Evolutionary conservation across 306 rosid genomes (phyloP), one percentile per base, ranked within the genome.

Genomic region (Rubus parviflorus): DNA sequence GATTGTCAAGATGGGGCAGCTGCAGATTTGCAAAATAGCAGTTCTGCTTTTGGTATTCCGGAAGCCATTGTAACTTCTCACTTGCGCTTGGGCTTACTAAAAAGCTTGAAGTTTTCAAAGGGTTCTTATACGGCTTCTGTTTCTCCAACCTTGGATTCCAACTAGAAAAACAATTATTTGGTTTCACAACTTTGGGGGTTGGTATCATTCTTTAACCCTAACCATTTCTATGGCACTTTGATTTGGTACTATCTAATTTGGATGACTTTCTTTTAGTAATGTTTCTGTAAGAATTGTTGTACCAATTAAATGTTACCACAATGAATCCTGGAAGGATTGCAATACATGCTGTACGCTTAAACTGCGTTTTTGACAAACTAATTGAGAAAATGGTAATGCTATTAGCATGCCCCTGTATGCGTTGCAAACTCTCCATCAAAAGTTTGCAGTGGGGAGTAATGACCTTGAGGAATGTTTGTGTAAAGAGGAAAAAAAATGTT

Each of bases 31-130:
- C 80, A 67, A 71, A 78, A 75, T n/a, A 66, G 64, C 58, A 35
- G 58, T 56, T 42, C 37, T 77, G 56, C 88, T 37, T 91, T 89
- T 77, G 97, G 99, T 79, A 88, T 93, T 72, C 77, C 86, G 17
- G 90, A 83, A 47, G 89, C 90, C 42, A 54, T 58, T 1, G 85
- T 88, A 71, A 60, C 70, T 19, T 65, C 91, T 48, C 83, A 66
- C 41, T 77, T 86, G 77, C 72, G 52, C 56, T 64, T 66, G 23
- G 81, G 88, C 15, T 82, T 49, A 14, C 76, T 88, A 30, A 82
- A 86, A 76, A 69, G 85, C 35, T 86, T 88, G 80, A 88, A 84
- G 77, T 88, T 74, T 77, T 54, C 73, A 0, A 58, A 80, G 9
- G 77, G 85, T 58, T 86, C 82, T 47, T 88, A 82, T 77, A 80